These are phyloP conservation scores for Saccharomyces hybrid DNA, from an alignment of 1,139 yeast species.

Conservation along the genomic window DNA sequence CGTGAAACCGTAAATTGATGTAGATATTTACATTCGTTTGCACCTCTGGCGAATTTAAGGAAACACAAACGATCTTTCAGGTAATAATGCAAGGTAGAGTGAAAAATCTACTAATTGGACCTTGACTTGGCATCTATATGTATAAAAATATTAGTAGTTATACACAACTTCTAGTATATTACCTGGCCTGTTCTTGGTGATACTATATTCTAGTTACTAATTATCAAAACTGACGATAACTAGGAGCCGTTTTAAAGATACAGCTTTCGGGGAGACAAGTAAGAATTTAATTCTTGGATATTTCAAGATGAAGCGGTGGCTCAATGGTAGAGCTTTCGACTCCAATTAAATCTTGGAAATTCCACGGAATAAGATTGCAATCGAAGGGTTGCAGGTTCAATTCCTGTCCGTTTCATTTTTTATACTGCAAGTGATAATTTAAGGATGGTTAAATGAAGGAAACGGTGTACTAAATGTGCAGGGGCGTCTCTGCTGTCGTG, in stretches of 20 bases:
- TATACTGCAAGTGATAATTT: not conserved
- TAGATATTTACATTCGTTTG: no score
- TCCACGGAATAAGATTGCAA: constrained; percentile 34
- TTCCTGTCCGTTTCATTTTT: constrained; percentile 63
- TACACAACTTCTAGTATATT: no score
- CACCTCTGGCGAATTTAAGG: no score
- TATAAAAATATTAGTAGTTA: no score
- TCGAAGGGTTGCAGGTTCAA: constrained; percentile 74
- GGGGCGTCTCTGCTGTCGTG: not conserved
- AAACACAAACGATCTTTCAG: no score
- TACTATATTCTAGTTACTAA: not conserved
- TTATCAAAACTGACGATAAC: no score
- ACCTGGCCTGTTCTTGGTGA: not conserved
- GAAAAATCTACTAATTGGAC: no score
- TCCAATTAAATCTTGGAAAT: constrained; percentile 46
- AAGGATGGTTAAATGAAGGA: not conserved
- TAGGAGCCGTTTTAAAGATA: no score
- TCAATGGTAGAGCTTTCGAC: constrained; percentile 91
- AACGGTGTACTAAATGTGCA: not conserved
- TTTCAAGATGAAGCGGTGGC: constrained; percentile 63
- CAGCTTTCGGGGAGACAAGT: not conserved
- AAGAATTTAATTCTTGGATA: not conserved
- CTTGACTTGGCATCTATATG: no score
- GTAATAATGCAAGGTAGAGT: no score
- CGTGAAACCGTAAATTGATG: no score